Percentiles rank a stretch among this genome's conserved stretches.
Conservation (phyloP, 2,329 filamentous ascomycete genomes). For the Acrocalymma vagum region DNA sequence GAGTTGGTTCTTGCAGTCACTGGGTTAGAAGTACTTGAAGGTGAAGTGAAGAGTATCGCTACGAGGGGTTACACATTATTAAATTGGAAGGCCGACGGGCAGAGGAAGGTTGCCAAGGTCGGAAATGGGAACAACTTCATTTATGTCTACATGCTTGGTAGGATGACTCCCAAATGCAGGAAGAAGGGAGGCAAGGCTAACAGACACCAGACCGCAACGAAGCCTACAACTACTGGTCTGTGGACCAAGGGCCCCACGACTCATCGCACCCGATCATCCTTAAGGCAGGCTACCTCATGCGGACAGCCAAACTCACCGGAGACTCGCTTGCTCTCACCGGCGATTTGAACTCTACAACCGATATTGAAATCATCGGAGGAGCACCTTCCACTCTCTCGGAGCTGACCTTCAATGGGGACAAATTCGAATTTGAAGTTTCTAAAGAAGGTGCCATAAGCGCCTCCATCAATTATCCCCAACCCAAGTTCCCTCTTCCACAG, state of each 20-base stretch:
- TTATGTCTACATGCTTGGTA: slow-evolving; percentile 65
- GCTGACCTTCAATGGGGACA: slow-evolving; percentile 69
- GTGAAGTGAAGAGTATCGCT: slow-evolving; percentile 47
- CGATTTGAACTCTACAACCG: slow-evolving; percentile 75
- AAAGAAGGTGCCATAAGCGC: slow-evolving; percentile 60
- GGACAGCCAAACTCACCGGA: slow-evolving; percentile 65
- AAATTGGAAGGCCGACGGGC: slow-evolving; percentile 65
- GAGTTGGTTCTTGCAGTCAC: slow-evolving; percentile 63
- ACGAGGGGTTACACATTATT: slow-evolving; percentile 57
- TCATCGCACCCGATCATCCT: slow-evolving; percentile 60
- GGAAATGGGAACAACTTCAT: slow-evolving; percentile 51
- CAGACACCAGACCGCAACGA: slow-evolving; percentile 64
- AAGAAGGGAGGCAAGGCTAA: too few relatives aligned
- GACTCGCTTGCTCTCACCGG: slow-evolving; percentile 70
- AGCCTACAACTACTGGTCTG: slow-evolving; percentile 75
- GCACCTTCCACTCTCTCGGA: slow-evolving; percentile 60
- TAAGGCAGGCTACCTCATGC: slow-evolving; percentile 70
- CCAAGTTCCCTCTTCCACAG: slow-evolving; percentile 63
- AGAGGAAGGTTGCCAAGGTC: slow-evolving; percentile 62
- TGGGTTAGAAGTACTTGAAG: slow-evolving; percentile 50
- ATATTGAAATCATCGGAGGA: slow-evolving; percentile 73
- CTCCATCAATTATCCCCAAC: slow-evolving; percentile 60
- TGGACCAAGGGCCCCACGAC: slow-evolving; percentile 54
- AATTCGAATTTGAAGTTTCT: slow-evolving; percentile 48
- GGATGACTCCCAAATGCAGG: too few relatives aligned